A percentile compares a stretch with the other conserved stretches of the same genome.
Evolutionary conservation across 2,329 filamentous ascomycete genomes (phyloP).

Genomic region (Fusarium illudens): DNA sequence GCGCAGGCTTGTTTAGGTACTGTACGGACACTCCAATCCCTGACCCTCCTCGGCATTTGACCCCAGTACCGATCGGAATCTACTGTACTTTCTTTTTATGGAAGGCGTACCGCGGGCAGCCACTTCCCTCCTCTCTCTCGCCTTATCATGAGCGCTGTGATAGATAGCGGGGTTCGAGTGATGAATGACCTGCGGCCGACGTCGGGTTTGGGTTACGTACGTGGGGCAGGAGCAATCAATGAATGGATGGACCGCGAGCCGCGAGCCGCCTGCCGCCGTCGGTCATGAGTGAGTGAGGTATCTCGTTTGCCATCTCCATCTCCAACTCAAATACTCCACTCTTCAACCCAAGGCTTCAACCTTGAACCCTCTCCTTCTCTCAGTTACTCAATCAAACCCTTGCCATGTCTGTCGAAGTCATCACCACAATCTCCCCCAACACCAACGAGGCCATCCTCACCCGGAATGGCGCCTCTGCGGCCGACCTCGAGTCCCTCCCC

Average conservation of each 20-base stretch:
- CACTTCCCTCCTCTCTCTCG: background rate
- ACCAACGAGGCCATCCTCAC: constrained; percentile 87
- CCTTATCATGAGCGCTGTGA: constrained; percentile 7
- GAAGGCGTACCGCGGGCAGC: constrained; percentile 1
- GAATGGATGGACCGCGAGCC: constrained; percentile 26
- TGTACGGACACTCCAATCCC: too few relatives aligned
- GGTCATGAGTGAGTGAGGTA: constrained; percentile 5
- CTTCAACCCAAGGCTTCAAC: constrained; percentile 10
- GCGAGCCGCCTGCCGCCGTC: constrained; percentile 29
- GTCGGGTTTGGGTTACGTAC: constrained; percentile 36
- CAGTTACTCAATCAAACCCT: background rate
- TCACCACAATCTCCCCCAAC: constrained; percentile 86
- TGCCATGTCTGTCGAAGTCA: constrained; percentile 69
- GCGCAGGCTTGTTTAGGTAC: background rate
- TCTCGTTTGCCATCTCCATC: constrained; percentile 23
- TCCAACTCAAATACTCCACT: constrained; percentile 37
- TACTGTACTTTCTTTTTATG: background rate
- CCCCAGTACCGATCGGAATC: background rate
- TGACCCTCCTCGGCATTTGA: background rate
- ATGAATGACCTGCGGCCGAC: constrained; percentile 34
- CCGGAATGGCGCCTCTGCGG: constrained; percentile 75
- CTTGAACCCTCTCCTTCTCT: constrained; percentile 3
- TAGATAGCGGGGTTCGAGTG: constrained; percentile 32
- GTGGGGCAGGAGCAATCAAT: constrained; percentile 38
- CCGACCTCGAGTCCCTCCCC: constrained; percentile 77